Conservation (phyloP, 2,329 filamentous ascomycete genomes). For the Monosporascus sp. region DNA sequence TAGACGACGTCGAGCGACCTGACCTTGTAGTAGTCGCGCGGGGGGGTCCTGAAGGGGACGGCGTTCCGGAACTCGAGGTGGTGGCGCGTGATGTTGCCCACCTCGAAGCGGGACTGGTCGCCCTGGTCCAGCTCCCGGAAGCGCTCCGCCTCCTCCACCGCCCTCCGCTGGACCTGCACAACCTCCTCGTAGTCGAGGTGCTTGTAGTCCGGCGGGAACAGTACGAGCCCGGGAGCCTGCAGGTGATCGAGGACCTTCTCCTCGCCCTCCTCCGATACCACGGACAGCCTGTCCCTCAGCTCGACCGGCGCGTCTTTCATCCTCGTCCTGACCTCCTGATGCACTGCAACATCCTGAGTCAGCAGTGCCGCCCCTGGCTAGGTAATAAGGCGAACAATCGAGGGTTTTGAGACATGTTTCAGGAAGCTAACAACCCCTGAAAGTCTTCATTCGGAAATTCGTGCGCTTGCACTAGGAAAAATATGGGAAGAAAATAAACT, state of each 20-base stretch:
- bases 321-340: conserved; percentile 5
- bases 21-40: conserved; percentile 15
- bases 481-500: too few relatives aligned
- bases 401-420: not conserved
- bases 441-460: too few relatives aligned
- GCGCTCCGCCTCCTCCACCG: not conserved
- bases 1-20: conserved; percentile 12
- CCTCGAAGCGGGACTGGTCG: conserved; percentile 7
- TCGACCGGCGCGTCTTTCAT: conserved; percentile 4
- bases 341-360: not conserved
- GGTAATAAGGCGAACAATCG: not conserved
- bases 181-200: not conserved
- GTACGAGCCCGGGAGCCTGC: not conserved
- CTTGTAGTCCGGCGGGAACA: not conserved
- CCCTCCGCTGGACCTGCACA: not conserved
- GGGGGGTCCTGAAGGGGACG: conserved; percentile 8
- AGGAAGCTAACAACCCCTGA: not conserved
- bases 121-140: not conserved
- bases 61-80: conserved; percentile 5
- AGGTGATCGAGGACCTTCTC: not conserved
- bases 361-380: not conserved
- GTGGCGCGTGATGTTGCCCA: conserved; percentile 5
- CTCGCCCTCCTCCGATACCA: not conserved
- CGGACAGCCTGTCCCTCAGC: not conserved
- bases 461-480: too few relatives aligned